Percentiles rank a stretch among this genome's conserved stretches.
These are phyloP conservation scores for Pouteria glomerata DNA, from an alignment of 148 eudicot species.

Conservation along the genomic window DNA sequence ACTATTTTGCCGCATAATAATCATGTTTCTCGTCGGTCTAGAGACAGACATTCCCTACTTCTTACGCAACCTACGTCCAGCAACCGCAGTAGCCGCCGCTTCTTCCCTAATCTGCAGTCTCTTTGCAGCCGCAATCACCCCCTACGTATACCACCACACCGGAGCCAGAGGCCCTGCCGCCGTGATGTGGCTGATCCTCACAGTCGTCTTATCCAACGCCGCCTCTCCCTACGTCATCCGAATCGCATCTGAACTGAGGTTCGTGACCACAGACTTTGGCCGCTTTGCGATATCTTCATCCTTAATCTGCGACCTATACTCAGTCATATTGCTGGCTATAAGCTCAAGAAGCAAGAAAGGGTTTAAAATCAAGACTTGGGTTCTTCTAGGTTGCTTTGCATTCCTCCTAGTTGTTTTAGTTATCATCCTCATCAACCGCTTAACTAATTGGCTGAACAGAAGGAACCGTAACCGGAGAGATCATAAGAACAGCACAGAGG, in stretches of 20 bases:
- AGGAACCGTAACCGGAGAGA: constrained; percentile 54
- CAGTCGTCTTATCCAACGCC: constrained; percentile 43
- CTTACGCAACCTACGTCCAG: constrained; percentile 51
- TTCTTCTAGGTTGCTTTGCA: constrained; percentile 11
- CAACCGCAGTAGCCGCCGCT: constrained; percentile 37
- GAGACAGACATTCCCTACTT: constrained; percentile 69
- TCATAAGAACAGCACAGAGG: constrained; percentile 58
- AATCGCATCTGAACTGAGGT: constrained; percentile 57
- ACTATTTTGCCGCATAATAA: constrained; percentile 62
- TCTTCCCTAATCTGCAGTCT: constrained; percentile 45
- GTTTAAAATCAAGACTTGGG: constrained; percentile 21
- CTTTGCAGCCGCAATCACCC: constrained; percentile 50
- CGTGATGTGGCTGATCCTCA: constrained; percentile 36
- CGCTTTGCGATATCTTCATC: constrained; percentile 63
- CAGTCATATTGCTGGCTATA: constrained; percentile 27
- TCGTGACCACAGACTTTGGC: constrained; percentile 68
- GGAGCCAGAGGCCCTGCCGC: constrained; percentile 19
- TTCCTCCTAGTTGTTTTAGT: constrained; percentile 37
- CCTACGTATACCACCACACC: constrained; percentile 25
- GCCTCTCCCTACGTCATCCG: constrained; percentile 76
- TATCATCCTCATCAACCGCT: constrained; percentile 37
- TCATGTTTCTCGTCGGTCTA: constrained; percentile 83
- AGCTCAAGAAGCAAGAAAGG: constrained; percentile 20
- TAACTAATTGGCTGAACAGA: constrained; percentile 58
- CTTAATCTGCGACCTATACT: constrained; percentile 46